Evolutionary conservation across 495 filamentous ascomycete genomes (phyloP).

Genomic region (Neurospora sp.): DNA sequence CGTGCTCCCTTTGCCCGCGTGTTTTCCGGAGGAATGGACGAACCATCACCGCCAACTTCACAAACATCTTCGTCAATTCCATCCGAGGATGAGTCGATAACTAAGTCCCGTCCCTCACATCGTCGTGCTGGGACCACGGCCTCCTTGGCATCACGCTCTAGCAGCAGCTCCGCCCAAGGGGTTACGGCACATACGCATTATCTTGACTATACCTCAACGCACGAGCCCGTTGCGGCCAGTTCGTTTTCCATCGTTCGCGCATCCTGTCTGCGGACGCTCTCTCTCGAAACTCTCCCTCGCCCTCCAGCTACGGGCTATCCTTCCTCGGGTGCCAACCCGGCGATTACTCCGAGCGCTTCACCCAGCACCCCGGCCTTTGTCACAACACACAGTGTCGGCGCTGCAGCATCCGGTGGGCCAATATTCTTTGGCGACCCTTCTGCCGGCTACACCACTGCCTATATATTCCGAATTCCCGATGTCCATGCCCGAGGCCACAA

Average conservation of each 20-base stretch:
- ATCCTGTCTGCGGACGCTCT: conserved; percentile 77
- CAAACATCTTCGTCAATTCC: conserved; percentile 35
- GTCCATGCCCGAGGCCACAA: conserved; percentile 77
- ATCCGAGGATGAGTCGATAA: conserved; percentile 32
- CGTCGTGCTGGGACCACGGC: conserved; percentile 21
- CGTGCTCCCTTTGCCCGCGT: conserved; percentile 41
- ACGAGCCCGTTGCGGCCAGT: conserved; percentile 60
- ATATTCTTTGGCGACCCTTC: conserved; percentile 78
- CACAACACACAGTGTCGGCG: conserved; percentile 38
- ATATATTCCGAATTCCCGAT: conserved; percentile 83
- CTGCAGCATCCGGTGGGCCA: conserved; percentile 50
- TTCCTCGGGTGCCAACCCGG: conserved; percentile 10
- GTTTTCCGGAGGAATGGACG: conserved; percentile 24
- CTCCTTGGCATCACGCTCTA: conserved; percentile 32
- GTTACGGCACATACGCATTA: conserved; percentile 69
- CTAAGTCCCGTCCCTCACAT: conserved; percentile 11
- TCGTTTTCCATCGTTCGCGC: conserved; percentile 80
- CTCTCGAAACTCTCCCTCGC: conserved; percentile 73
- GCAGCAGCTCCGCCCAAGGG: conserved; percentile 29
- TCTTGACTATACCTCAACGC: conserved; percentile 76
- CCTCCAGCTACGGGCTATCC: conserved; percentile 30
- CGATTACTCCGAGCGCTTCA: conserved; percentile 26
- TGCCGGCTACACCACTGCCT: conserved; percentile 84
- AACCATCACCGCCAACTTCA: conserved; percentile 30
- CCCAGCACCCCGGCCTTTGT: conserved; percentile 32